Evolutionary conservation across 257 asterid species (phyloP).

Genomic region (Anisodus tanguticus): DNA sequence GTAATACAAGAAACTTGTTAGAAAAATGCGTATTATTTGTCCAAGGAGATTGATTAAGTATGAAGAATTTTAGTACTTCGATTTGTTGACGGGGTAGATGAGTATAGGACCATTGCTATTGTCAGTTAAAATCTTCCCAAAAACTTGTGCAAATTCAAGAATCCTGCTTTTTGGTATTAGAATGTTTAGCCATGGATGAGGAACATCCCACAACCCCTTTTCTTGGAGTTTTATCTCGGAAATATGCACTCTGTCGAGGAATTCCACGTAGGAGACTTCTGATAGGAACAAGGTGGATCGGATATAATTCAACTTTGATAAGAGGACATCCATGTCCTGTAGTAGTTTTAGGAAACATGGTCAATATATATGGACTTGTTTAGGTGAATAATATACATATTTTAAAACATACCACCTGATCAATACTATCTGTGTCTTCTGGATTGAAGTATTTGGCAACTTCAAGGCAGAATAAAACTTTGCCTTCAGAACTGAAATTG

Average conservation of each 20-base stretch:
- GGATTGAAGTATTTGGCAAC: constrained; percentile 72
- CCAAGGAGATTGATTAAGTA: not conserved
- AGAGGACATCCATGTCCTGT: constrained; percentile 61
- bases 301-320: constrained; percentile 62
- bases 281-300: constrained; percentile 66
- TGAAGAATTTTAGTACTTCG: constrained; percentile 54
- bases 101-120: constrained; percentile 85
- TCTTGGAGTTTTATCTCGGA: constrained; percentile 64
- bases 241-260: constrained; percentile 77
- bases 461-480: constrained; percentile 76
- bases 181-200: constrained; percentile 94
- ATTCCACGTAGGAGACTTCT: constrained; percentile 70
- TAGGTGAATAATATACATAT: no score
- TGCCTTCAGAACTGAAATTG: constrained; percentile 74
- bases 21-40: not conserved
- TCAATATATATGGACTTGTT: not conserved
- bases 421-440: constrained; percentile 41
- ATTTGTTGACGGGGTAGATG: constrained; percentile 81
- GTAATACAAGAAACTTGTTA: not conserved
- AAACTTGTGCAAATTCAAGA: constrained; percentile 64
- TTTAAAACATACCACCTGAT: constrained; percentile 49
- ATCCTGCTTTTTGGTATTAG: constrained; percentile 72
- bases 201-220: constrained; percentile 85
- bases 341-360: constrained; percentile 23
- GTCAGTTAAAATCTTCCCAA: constrained; percentile 68